Base-by-base conservation (phyloP, 495 filamentous ascomycete genomes). In the Penicillium longicatenatum region DNA sequence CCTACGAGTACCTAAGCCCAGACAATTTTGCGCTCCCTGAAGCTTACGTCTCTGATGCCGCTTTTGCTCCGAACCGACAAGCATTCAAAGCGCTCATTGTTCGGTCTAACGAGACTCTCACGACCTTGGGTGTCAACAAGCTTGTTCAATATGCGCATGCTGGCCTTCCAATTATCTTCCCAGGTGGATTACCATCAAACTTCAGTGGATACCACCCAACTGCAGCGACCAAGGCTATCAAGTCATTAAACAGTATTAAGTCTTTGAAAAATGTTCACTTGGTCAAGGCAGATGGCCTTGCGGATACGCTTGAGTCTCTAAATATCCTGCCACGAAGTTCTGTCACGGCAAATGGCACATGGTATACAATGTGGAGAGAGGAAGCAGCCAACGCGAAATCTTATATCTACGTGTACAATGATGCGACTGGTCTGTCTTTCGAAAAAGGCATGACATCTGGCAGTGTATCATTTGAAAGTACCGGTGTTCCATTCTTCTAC, bases 1-100 rank as follows among this genome's bases (percentile, higher is more conserved):
- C 77, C 0, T 77, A 80, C 55, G 71, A 77, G n/a, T 82, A 84
- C 58, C 67, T 82, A 1, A 72, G 72, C 2, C 73, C 79, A 0
- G 75, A 76, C 33, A 82, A 84, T 59, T 70, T 82, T 37, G 64
- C 64, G 11, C 65, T 78, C 3, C 58, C 67, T 0, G 50, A 66
- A 21, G 72, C 75, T 3, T 41, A 44, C 11, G 75, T 82, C 0
- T 57, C 53, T 11, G 60, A 75, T 52, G 66, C 65, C 7, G 54
- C 58, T 2, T 63, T 84, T 19, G 77, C 70, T 0, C 70, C 75
- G 0, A 60, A 77, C 42, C 67, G 70, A 1, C 78, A 72, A 4
- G 69, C 62, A 8, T 82, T 73, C 63, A 75, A 76, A 44, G 80
- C 78, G 0, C 44, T 84, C 12, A 64, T 84, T 9, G 47, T 82